Conservation (phyloP, 352 stramenopile species). For the Phytophthora sp. region DNA sequence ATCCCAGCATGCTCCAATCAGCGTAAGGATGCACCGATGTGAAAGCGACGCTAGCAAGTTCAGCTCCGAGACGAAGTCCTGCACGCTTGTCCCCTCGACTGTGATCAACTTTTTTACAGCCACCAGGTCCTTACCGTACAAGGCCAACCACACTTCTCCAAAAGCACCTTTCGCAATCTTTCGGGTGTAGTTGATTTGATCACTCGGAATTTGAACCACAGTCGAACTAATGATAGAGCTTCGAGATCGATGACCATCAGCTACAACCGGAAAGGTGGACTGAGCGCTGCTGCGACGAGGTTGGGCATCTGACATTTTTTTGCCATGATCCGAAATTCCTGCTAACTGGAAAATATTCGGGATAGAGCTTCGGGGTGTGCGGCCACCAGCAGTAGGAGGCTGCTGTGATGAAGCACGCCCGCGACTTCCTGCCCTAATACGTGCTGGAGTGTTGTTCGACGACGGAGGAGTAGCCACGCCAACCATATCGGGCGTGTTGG, state of each 20-base stretch:
- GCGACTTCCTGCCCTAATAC: constrained; percentile 31
- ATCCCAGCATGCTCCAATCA: constrained; percentile 80
- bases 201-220: constrained; percentile 58
- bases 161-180: constrained; percentile 84
- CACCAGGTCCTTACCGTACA: constrained; percentile 67
- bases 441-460: constrained; percentile 31
- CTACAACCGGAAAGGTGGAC: constrained; percentile 25
- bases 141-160: constrained; percentile 82
- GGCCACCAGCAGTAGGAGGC: constrained; percentile 23
- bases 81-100: constrained; percentile 57
- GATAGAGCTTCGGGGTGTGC: constrained; percentile 33
- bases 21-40: constrained; percentile 75
- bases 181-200: constrained; percentile 82
- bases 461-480: constrained; percentile 40
- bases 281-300: constrained; percentile 40
- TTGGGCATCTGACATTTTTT: constrained; percentile 41
- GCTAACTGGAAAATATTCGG: constrained; percentile 39
- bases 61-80: constrained; percentile 80
- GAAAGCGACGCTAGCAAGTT: constrained; percentile 80
- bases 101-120: constrained; percentile 84
- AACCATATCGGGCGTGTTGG: constrained; percentile 42
- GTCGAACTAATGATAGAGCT: constrained; percentile 48
- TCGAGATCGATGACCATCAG: constrained; percentile 17
- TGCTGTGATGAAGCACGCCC: constrained; percentile 39
- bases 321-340: constrained; percentile 37